phyloP scores from a whole-genome alignment of 148 eudicot species.

The Camellia granthamiana region DNA sequence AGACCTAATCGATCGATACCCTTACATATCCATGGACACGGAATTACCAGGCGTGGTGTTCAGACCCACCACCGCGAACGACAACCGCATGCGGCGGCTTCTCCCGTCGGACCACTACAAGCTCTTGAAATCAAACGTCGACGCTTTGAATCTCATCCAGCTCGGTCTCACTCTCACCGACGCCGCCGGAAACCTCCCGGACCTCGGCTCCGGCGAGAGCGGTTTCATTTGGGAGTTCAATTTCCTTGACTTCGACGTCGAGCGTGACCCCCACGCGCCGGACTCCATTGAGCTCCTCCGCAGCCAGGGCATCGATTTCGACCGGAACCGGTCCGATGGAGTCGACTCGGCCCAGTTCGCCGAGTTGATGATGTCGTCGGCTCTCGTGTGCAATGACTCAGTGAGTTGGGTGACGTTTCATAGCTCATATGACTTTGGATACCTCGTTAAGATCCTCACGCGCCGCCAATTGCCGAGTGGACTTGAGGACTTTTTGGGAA shows the following conservation, averaged over 20 bases:
- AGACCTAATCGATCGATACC: constrained; percentile 35
- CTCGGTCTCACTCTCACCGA: constrained; percentile 74
- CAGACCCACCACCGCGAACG: constrained; percentile 7
- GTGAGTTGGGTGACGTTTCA: constrained; percentile 74
- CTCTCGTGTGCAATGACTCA: constrained; percentile 50
- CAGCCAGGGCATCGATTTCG: constrained; percentile 55
- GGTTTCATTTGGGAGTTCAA: constrained; percentile 66
- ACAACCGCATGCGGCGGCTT: not conserved
- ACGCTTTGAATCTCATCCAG: constrained; percentile 52
- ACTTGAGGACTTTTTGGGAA: constrained; percentile 34
- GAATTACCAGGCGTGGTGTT: constrained; percentile 66
- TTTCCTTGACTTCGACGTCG: constrained; percentile 49
- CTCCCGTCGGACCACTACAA: constrained; percentile 38
- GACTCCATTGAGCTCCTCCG: constrained; percentile 52
- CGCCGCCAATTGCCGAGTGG: constrained; percentile 42
- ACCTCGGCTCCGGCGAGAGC: constrained; percentile 20
- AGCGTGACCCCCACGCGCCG: constrained; percentile 48
- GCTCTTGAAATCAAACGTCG: constrained; percentile 65
- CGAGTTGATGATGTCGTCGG: constrained; percentile 59
- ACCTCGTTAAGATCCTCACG: constrained; percentile 62
- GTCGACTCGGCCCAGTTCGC: constrained; percentile 47
- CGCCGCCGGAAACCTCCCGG: constrained; percentile 48
- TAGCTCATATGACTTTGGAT: constrained; percentile 75
- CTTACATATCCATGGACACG: constrained; percentile 62
- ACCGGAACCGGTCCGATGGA: constrained; percentile 38